These are phyloP conservation scores for Phytopythium vexans DNA, from an alignment of 352 stramenopile genomes.

Conservation along the genomic window DNA sequence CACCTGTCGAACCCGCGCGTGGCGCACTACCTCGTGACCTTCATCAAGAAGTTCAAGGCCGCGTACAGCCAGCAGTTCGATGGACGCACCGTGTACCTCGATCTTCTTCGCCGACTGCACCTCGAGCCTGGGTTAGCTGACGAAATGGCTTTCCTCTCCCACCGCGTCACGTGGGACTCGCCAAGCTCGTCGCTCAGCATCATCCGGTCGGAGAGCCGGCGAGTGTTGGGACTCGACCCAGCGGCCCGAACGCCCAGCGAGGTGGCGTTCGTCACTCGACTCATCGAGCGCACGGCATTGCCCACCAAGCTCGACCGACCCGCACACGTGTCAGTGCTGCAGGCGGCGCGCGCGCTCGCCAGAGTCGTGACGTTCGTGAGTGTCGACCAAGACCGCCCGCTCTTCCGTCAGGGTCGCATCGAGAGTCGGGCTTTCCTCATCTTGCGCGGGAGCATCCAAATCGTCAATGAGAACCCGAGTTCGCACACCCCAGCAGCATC, in stretches of 20 bases:
- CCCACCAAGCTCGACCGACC: constrained; percentile 70
- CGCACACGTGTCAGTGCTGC: constrained; percentile 35
- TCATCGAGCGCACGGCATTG: constrained; percentile 59
- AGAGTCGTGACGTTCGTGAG: constrained; percentile 51
- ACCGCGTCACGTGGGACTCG: constrained; percentile 53
- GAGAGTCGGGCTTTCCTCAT: constrained; percentile 81
- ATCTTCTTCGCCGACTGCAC: constrained; percentile 62
- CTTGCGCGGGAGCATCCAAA: constrained; percentile 67
- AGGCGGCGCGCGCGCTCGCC: constrained; percentile 47
- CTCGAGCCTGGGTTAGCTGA: constrained; percentile 44
- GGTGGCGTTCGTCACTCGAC: constrained; percentile 46
- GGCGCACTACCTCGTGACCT: constrained; percentile 59
- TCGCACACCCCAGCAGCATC: too few species aligned
- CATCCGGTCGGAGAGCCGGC: constrained; percentile 61
- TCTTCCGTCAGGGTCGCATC: constrained; percentile 73
- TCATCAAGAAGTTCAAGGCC: constrained; percentile 78
- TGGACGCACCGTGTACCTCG: constrained; percentile 70
- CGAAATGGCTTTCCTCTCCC: constrained; percentile 54
- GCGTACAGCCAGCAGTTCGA: constrained; percentile 76
- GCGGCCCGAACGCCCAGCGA: constrained; percentile 34
- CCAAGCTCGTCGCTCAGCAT: constrained; percentile 57
- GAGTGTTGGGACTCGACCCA: constrained; percentile 42
- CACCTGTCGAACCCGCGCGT: constrained; percentile 68
- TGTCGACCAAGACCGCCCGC: constrained; percentile 41
- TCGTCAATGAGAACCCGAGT: constrained; percentile 69